A percentile compares a stretch with the other conserved stretches of the same genome.
Evolutionary conservation across 768 basidiomycete genomes (phyloP).

Genomic region (Mycena metata): DNA sequence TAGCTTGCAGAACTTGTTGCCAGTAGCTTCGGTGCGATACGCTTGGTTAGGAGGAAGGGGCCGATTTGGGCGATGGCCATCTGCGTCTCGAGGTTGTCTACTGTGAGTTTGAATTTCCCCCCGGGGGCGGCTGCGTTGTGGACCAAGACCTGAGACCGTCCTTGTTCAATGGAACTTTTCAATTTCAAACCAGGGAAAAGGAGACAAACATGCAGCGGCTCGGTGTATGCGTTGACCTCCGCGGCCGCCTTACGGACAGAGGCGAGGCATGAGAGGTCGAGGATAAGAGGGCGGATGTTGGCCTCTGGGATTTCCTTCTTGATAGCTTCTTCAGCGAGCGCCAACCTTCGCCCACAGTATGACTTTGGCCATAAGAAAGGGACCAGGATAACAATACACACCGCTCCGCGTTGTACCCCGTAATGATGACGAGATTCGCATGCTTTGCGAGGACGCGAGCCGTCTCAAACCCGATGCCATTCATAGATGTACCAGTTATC

Average conservation of each 20-base stretch:
- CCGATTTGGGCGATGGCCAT: background rate
- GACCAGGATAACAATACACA: background rate
- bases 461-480: slow-evolving; percentile 16
- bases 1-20: background rate
- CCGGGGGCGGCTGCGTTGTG: background rate
- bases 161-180: too few species aligned
- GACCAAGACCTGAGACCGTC: background rate
- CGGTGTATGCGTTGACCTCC: slow-evolving; percentile 3
- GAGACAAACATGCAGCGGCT: slow-evolving; percentile 16
- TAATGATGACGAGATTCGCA: slow-evolving; percentile 8
- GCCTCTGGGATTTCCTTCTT: slow-evolving; percentile 17
- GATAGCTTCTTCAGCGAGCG: slow-evolving; percentile 7
- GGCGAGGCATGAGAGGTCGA: slow-evolving; percentile 18
- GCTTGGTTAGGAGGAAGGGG: background rate
- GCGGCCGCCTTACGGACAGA: slow-evolving; percentile 14
- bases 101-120: background rate
- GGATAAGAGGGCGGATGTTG: background rate
- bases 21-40: background rate
- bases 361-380: too few species aligned
- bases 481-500: slow-evolving; percentile 12
- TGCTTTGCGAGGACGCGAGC: slow-evolving; percentile 7
- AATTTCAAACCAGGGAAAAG: too few species aligned
- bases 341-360: too few species aligned
- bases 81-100: background rate
- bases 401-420: slow-evolving; percentile 21